phyloP scores from a whole-genome alignment of 805 yeast species.

The Wickerhamiella kazuoi region DNA sequence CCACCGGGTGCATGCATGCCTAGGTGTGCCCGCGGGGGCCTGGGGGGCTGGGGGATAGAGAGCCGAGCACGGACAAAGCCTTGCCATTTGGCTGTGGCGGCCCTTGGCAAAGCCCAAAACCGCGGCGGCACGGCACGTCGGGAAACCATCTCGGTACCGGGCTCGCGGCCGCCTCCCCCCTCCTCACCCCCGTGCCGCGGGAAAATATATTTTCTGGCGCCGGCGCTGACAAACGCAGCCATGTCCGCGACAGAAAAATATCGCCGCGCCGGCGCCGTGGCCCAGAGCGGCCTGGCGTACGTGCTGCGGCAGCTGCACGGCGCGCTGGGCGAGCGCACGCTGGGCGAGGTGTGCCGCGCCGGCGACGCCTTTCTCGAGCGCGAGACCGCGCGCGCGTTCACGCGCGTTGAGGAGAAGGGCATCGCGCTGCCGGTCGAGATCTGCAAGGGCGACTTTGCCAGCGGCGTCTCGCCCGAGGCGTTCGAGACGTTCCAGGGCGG shows the following conservation, averaged over 20 bases:
- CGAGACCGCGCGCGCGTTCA: slow-evolving; percentile 42
- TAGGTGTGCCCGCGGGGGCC: no score
- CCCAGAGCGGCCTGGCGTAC: slow-evolving; percentile 65
- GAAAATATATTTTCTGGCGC: neutral
- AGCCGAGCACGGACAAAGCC: no score
- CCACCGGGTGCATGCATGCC: no score
- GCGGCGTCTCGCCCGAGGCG: slow-evolving; percentile 71
- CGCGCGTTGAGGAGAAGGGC: slow-evolving; percentile 51
- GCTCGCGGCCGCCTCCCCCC: no score
- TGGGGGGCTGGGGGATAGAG: no score
- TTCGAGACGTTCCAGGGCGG: slow-evolving; percentile 23
- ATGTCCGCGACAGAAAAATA: slow-evolving; percentile 43
- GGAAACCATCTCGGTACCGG: no score
- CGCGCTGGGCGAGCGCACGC: slow-evolving; percentile 39
- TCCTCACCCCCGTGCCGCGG: no score
- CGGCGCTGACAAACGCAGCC: neutral
- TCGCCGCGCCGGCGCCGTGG: slow-evolving; percentile 72
- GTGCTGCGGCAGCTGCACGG: slow-evolving; percentile 50
- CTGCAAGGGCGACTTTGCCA: slow-evolving; percentile 61
- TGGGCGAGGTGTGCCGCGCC: slow-evolving; percentile 53
- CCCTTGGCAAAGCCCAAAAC: no score
- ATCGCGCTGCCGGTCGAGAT: slow-evolving; percentile 83
- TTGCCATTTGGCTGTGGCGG: no score
- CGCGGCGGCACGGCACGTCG: no score
- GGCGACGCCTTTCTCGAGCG: slow-evolving; percentile 60